These are phyloP conservation scores for Cyclotella atomus DNA, from an alignment of 108 stramenopile species.

Conservation along the genomic window DNA sequence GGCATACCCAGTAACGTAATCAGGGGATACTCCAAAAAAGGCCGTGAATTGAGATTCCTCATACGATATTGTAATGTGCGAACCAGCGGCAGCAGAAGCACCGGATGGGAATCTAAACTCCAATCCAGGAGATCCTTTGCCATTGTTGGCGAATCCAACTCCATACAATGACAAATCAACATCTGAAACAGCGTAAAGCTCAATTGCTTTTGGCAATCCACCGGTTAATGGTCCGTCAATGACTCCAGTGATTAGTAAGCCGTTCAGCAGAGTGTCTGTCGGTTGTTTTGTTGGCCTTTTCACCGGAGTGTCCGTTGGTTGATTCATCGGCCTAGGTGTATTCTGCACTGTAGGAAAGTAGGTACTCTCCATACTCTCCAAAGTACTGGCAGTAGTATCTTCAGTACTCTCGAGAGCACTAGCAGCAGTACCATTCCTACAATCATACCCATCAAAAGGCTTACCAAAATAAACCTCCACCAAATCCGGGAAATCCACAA, in stretches of 20 bases:
- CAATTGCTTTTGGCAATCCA: constrained; percentile 30
- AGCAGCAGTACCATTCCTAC: background rate
- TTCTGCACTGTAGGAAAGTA: too few species aligned
- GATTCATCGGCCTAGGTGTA: background rate
- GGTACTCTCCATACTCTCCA: background rate
- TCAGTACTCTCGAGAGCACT: background rate
- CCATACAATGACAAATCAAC: constrained; percentile 31
- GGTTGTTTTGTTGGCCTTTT: background rate
- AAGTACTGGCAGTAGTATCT: background rate
- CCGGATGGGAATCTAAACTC: constrained; percentile 33
- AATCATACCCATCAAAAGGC: constrained; percentile 24
- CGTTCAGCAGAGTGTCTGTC: background rate
- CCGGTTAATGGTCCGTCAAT: constrained; percentile 32
- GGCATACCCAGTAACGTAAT: constrained; percentile 12
- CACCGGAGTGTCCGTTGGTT: background rate
- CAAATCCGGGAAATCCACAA: constrained; percentile 79
- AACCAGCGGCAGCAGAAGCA: constrained; percentile 14
- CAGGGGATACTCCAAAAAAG: constrained; percentile 34
- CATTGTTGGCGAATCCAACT: constrained; percentile 38
- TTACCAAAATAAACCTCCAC: constrained; percentile 39
- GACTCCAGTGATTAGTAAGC: constrained; percentile 29
- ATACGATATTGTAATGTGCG: constrained; percentile 25
- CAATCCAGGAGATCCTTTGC: constrained; percentile 10
- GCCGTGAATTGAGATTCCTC: constrained; percentile 2
- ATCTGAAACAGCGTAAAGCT: constrained; percentile 9